These are phyloP conservation scores for Piloderma croceum DNA, from an alignment of 768 basidiomycete genomes.

Conservation along the genomic window DNA sequence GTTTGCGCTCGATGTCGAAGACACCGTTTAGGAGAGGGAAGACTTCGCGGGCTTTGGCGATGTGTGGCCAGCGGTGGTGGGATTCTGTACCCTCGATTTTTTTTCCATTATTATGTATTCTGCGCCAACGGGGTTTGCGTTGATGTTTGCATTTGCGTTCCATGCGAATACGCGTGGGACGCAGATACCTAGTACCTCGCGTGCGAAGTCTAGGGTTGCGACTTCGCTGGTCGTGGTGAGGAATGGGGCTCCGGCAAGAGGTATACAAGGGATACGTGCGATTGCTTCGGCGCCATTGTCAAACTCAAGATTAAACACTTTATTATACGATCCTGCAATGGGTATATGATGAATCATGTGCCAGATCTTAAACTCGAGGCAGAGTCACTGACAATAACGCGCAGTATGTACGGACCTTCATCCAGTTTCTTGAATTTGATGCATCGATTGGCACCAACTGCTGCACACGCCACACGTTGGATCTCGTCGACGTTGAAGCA, in stretches of 20 bases:
- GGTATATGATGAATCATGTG: too few species aligned
- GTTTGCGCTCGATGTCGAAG: conserved; percentile 17
- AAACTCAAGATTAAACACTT: conserved; percentile 35
- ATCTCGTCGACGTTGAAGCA: too few species aligned
- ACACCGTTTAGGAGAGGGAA: conserved; percentile 14
- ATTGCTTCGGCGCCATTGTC: conserved; percentile 32
- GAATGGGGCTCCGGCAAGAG: conserved; percentile 30
- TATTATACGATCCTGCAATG: conserved; percentile 33
- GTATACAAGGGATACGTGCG: conserved; percentile 39
- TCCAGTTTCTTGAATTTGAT: too few species aligned
- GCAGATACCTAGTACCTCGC: conserved; percentile 32
- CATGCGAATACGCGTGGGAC: conserved; percentile 38
- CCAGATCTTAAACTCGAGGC: too few species aligned
- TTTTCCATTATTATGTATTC: conserved; percentile 46
- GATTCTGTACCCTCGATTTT: conserved; percentile 18
- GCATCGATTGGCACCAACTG: too few species aligned
- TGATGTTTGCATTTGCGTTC: conserved; percentile 33
- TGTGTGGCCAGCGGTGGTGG: conserved; percentile 11
- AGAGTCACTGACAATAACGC: too few species aligned
- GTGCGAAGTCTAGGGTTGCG: conserved; percentile 39
- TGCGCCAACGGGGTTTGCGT: conserved; percentile 29
- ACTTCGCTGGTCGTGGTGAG: conserved; percentile 40
- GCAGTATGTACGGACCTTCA: too few species aligned
- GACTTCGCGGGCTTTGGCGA: conserved; percentile 5
- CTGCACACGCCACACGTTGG: too few species aligned